These are phyloP conservation scores for Agastache rugosa DNA, from an alignment of 257 asterid genomes.

Conservation along the genomic window DNA sequence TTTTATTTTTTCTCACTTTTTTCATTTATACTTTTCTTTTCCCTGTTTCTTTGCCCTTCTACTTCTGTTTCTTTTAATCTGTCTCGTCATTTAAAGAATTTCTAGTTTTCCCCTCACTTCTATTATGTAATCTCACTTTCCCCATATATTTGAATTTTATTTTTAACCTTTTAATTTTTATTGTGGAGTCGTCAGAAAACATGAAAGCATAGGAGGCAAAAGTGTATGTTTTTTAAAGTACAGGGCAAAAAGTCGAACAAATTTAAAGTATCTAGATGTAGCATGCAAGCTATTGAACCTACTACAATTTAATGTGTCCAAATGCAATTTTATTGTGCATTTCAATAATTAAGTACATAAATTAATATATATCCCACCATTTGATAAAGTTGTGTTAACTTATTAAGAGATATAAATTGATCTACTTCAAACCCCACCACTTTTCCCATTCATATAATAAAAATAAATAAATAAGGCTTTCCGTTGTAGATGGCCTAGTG, in stretches of 20 bases:
- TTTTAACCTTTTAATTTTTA: too few species aligned
- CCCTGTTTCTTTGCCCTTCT: too few species aligned
- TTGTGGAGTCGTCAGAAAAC: not conserved
- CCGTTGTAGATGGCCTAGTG: too few species aligned
- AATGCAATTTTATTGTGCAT: not conserved
- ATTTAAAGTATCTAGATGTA: not conserved
- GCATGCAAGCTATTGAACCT: conserved; percentile 3
- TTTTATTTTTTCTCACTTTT: too few species aligned
- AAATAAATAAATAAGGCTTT: not conserved
- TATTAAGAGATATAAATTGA: not conserved
- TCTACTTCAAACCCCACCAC: not conserved
- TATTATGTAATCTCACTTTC: too few species aligned
- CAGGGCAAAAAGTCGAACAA: not conserved
- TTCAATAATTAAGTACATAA: not conserved
- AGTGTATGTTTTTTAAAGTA: not conserved
- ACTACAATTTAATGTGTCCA: not conserved
- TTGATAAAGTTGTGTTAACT: not conserved
- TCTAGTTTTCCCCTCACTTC: not conserved
- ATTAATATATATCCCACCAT: not conserved
- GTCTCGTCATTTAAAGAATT: not conserved
- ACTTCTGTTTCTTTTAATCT: too few species aligned
- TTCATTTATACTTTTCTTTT: not conserved
- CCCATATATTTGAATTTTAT: not conserved
- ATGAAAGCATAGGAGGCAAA: not conserved
- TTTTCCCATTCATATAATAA: not conserved